These are phyloP conservation scores for Globisporangium mamillatum DNA, from an alignment of 352 stramenopile species.

Conservation along the genomic window DNA sequence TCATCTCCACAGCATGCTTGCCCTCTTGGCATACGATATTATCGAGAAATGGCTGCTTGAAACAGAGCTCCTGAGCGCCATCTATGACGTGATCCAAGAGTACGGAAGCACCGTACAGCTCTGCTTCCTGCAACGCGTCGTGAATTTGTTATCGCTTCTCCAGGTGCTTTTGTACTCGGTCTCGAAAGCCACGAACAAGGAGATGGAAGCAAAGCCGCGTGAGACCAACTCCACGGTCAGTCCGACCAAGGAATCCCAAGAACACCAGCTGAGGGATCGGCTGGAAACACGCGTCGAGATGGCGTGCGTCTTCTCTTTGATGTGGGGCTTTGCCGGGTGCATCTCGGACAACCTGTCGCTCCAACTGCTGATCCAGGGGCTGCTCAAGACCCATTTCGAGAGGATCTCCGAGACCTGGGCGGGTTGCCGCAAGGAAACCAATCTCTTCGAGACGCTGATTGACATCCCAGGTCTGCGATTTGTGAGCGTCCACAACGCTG, in stretches of 20 bases:
- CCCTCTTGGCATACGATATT: conserved; percentile 21
- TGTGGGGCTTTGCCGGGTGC: conserved; percentile 48
- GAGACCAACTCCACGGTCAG: background rate
- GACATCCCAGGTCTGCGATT: conserved; percentile 32
- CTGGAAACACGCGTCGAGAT: conserved; percentile 47
- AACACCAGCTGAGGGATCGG: conserved; percentile 7
- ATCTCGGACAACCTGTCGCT: conserved; percentile 16
- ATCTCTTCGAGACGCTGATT: conserved; percentile 40
- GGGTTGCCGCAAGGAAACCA: conserved; percentile 20
- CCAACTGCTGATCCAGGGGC: conserved; percentile 30
- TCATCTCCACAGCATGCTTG: conserved; percentile 1
- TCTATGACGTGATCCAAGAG: conserved; percentile 25
- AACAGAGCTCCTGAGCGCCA: conserved; percentile 25
- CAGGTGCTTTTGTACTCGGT: conserved; percentile 33
- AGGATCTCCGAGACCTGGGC: conserved; percentile 29
- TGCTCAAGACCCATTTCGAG: conserved; percentile 30
- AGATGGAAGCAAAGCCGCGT: conserved; percentile 2
- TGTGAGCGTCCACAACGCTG: conserved; percentile 17
- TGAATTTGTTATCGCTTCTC: conserved; percentile 41
- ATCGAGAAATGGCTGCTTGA: conserved; percentile 23
- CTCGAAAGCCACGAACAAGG: conserved; percentile 2
- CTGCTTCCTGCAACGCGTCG: conserved; percentile 37
- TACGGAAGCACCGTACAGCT: conserved; percentile 27
- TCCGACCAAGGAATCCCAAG: background rate
- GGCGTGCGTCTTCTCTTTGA: conserved; percentile 41